Evolutionary conservation across 1,284 basidiomycete genomes (phyloP).

Genomic region (Leccinum solheimii): DNA sequence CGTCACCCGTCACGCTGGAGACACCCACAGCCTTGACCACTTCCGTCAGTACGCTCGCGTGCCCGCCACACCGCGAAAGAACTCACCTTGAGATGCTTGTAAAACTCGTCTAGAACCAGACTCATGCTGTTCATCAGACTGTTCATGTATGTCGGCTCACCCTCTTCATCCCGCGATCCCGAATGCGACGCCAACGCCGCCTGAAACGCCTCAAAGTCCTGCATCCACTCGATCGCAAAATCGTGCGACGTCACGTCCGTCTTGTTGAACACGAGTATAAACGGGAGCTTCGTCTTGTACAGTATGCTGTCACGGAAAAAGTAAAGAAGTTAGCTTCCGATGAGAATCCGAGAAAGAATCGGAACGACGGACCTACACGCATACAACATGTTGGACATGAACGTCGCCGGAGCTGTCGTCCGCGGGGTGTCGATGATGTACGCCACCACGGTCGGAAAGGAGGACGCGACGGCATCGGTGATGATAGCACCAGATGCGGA

Average conservation of each 20-base stretch:
- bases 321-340: background rate
- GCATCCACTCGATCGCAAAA: conserved; percentile 98
- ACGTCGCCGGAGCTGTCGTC: conserved; percentile 93
- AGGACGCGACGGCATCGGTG: conserved; percentile 94
- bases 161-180: conserved; percentile 74
- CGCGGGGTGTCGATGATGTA: conserved; percentile 98
- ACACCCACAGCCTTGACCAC: conserved; percentile 87
- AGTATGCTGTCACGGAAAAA: conserved; percentile 66
- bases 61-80: background rate
- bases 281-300: conserved; percentile 97
- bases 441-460: conserved; percentile 91
- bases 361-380: conserved; percentile 81
- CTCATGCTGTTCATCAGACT: conserved; percentile 99
- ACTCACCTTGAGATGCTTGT: conserved; percentile 87
- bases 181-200: conserved; percentile 65
- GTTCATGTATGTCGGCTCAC: conserved; percentile 97
- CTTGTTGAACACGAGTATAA: conserved; percentile 99
- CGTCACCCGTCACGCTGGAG: conserved; percentile 92
- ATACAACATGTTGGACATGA: conserved; percentile 99
- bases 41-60: conserved; percentile 3
- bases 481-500: conserved; percentile 98
- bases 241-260: conserved; percentile 88
- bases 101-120: conserved; percentile 97
- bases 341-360: background rate
- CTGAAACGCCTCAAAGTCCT: conserved; percentile 92